Evolutionary conservation across 305 asterid genomes (phyloP), one percentile per base, ranked within the genome.

Genomic region (Nicotiana rustica): DNA sequence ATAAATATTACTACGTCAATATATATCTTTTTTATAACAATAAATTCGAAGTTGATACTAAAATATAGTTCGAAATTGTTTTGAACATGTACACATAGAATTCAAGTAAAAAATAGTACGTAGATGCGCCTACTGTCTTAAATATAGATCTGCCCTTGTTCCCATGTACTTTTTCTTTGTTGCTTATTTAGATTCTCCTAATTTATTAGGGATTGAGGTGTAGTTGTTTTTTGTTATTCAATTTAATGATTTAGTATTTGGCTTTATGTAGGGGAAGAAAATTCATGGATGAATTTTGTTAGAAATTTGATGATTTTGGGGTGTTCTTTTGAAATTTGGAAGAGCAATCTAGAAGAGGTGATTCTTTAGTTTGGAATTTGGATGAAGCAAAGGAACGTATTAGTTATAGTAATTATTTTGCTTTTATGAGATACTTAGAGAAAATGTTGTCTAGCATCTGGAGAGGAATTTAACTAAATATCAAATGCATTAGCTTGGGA

Each of bases 221-320:
- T 52, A 10, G 59, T 52, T 52, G 4, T 52, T 52, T 5, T 47
- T 47, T 47, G 19, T 47, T 25, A 13, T 21, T 71, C 14, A 21
- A 25, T 12, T 73, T 73, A 41, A 41, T 49, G 44, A 73, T 49
- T 25, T 47, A 13, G 41, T 49, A 73, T 6, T 31, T 31, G 10
- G 41, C 64, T 21, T 84, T 65, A 85, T 86, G 78, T 85, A 86
- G 90, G 89, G 41, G 17, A 77, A 86, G 77, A 85, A 85, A 19
- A 83, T 79, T 31, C 85, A 60, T 83, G 84, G 85, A 29, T 70
- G 85, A 81, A 64, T 60, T 35, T 60, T 60, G 14, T 17, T 29
- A 56, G 55, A 78, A 62, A 59, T n/a, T 4, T 78, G 69, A 60
- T 59, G 56, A 17, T 59, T 29, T 52, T 19, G 65, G 19, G 38